Evolutionary conservation across 495 filamentous ascomycete species (phyloP), one percentile per base, ranked within the genome.

Genomic region (Antarctomyces pellizariae): DNA sequence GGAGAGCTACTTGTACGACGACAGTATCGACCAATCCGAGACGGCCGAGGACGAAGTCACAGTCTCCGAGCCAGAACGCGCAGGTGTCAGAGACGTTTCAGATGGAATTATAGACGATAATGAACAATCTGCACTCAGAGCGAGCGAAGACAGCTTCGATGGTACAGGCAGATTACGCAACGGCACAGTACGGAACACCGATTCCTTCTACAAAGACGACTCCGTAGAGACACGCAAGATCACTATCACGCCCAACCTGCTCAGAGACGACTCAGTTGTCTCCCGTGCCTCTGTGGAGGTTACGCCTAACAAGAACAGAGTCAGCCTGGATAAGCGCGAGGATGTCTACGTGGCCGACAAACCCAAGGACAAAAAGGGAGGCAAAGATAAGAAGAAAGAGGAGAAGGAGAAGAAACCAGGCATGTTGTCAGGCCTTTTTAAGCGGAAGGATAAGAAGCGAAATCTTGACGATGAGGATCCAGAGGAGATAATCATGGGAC

Each of bases 191-290:
- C 64, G 83, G 31, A 83, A 83, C 42, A 80, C 76, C 7, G 82
- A 93, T 43, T 89, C 78, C 6, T 92, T 97, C 56, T 93, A 91
- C 60, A 89, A 82, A 47, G 86, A 95, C 34, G 86, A 97, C 37
- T 76, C 68, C 16, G 70, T 75, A 18, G 89, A 93, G 43, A 92
- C 86, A 1, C 76, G 84, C 48, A 99, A 99, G 55, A 92, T 99
- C 34, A 90, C 82, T 2, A 59, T 99, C 16, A 99, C 86, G 0
- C 86, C 86, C 7, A 90, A 84, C 34, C 56, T 99, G n/a, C 57
- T 95, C 19, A 67, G 86, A 9, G 84, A 95, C 33, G 83, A 92
- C 37, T 59, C 57, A 1, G 57, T 49, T 28, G 56, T 52, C 23
- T 62, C 58, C n/a, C 44, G 64, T 25, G 48, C 51, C 5, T 67